Evolutionary conservation across 176 grass and related monocot genomes (phyloP), one percentile per base, ranked within the genome.

Genomic region (Avena eriantha): DNA sequence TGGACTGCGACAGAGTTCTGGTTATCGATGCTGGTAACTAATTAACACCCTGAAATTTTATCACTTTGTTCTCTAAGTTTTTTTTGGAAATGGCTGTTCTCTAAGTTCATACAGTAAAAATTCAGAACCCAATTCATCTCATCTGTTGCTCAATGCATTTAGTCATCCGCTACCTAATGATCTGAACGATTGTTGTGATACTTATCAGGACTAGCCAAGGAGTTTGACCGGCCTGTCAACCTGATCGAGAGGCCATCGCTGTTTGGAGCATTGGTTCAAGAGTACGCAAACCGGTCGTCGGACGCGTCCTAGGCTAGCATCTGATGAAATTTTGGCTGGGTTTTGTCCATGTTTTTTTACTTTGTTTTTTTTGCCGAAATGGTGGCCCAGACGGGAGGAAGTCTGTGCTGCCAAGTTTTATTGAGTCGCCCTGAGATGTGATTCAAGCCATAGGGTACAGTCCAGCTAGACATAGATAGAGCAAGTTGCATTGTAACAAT

Each of bases 251-350:
- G 82, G 23, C 93, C 90, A 19, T 98, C 96, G 8, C 86, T 98
- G 16, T 95, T 98, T 10, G 93, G 92, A 5, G 92, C 92, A 41
- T 73, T 98, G 79, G 96, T 98, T 70, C 96, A 98, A 87, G 96
- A 98, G 80, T 98, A 98, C 12, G 93, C 96, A 10, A 89, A 92
- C 69, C 86, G 96, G 39, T 98, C 96, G 2, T 95, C 92, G 4
- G 92, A 94, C 61, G 7, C 19, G 4, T 58, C 19, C 18, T 58
- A 58, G 55, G 19, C 6, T n/a, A 19, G 5, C 21, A n/a, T 58
- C 7, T 19, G 7, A n/a, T 1, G 9, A 47, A 47, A 47, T 47
- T 41, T 41, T 41, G 39, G 39, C 39, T 41, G 5, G 45, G 45
- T 47, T 60, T n/a, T 60, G 7, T n/a, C 57, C 21, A 23, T 2